A percentile compares a stretch with the other conserved stretches of the same genome.
These are phyloP conservation scores for Nissolia schottii DNA, from an alignment of 306 rosid species.

Conservation along the genomic window DNA sequence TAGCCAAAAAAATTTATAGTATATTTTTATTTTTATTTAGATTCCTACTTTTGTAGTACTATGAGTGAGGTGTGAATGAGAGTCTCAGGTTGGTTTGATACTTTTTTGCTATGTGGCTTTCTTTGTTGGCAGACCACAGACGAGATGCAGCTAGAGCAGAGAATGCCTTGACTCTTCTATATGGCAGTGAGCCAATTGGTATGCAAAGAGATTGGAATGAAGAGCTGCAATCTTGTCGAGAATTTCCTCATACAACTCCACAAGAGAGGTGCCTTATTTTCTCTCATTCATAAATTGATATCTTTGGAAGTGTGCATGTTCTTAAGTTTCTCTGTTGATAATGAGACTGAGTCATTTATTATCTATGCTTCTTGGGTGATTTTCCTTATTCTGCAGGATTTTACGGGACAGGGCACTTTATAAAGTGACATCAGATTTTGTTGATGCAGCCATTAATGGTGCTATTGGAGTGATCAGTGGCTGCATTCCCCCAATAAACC, in stretches of 20 bases:
- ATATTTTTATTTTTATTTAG: not conserved
- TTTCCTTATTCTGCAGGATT: constrained; percentile 51
- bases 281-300: not conserved
- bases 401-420: constrained; percentile 98
- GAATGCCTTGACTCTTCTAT: constrained; percentile 81
- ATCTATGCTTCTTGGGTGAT: constrained; percentile 9
- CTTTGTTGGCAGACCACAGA: constrained; percentile 69
- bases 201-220: constrained; percentile 99
- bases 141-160: constrained; percentile 97
- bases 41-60: not conserved
- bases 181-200: constrained; percentile 94
- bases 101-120: not conserved
- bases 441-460: constrained; percentile 91
- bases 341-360: constrained; percentile 14
- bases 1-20: not conserved
- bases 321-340: constrained; percentile 14
- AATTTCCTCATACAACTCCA: constrained; percentile 84
- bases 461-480: constrained; percentile 92
- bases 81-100: constrained; percentile 16
- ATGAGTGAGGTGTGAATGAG: not conserved
- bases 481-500: constrained; percentile 97
- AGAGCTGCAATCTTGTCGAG: constrained; percentile 97
- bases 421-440: constrained; percentile 98
- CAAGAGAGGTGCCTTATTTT: constrained; percentile 73
- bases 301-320: not conserved